Evolutionary conservation across 345 rosid genomes (phyloP).

Genomic region (Euphorbia pulcherrima): DNA sequence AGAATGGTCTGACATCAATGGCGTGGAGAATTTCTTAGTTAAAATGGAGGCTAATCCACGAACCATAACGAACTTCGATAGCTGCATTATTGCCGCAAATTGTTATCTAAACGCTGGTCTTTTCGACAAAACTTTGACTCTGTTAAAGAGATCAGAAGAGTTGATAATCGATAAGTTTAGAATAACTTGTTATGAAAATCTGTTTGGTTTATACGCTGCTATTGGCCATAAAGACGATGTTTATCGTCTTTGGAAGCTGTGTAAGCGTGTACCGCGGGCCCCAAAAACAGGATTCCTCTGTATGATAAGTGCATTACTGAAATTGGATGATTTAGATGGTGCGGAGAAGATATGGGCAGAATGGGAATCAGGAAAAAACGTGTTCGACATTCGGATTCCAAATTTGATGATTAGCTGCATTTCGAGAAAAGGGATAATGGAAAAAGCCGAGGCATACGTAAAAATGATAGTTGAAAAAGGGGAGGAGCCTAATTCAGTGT

Average conservation of each 20-base stretch:
- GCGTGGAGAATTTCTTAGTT: conserved; percentile 41
- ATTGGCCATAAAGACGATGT: conserved; percentile 46
- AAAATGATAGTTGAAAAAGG: too few species aligned
- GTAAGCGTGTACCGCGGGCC: conserved; percentile 34
- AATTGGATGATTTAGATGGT: too few species aligned
- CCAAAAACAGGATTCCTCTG: conserved; percentile 32
- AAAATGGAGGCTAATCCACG: conserved; percentile 21
- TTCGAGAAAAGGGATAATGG: too few species aligned
- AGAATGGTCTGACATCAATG: conserved; percentile 36
- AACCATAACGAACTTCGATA: conserved; percentile 39
- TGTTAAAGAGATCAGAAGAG: conserved; percentile 23
- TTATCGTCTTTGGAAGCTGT: conserved; percentile 48
- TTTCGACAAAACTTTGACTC: conserved; percentile 32
- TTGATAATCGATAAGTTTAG: conserved; percentile 12
- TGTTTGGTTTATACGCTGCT: conserved; percentile 45
- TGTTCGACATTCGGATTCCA: too few species aligned
- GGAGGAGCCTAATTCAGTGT: too few species aligned
- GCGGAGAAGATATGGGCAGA: too few species aligned
- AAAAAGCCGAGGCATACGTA: too few species aligned
- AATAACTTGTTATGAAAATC: conserved; percentile 33
- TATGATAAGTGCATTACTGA: too few species aligned
- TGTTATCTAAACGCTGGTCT: conserved; percentile 46
- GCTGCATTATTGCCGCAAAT: conserved; percentile 42
- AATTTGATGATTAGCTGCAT: too few species aligned
- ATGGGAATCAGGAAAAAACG: conserved; percentile 7